Conservation (phyloP, 2,329 filamentous ascomycete species). For the Colletotrichum simmondsii region DNA sequence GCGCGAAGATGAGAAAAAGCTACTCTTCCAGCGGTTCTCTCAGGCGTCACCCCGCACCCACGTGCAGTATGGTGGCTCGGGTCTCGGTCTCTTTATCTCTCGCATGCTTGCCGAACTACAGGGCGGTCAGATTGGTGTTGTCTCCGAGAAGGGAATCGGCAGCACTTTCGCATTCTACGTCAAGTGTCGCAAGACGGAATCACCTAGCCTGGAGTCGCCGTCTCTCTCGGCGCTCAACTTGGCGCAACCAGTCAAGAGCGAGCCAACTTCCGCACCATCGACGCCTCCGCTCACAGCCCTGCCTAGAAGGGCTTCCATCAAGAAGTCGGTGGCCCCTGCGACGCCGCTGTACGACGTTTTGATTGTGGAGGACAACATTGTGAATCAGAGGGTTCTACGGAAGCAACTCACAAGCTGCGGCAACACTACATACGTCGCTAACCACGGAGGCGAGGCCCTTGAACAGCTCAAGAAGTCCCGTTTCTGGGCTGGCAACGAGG, state of each 20-base stretch:
- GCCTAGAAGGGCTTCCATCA: slow-evolving; percentile 17
- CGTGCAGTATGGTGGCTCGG: slow-evolving; percentile 78
- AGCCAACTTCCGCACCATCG: slow-evolving; percentile 21
- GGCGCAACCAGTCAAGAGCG: slow-evolving; percentile 38
- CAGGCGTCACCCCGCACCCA: slow-evolving; percentile 77
- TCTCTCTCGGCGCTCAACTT: slow-evolving; percentile 49
- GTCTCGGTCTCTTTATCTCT: slow-evolving; percentile 80
- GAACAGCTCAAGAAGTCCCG: slow-evolving; percentile 66
- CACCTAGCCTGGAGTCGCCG: slow-evolving; percentile 51
- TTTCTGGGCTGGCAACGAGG: slow-evolving; percentile 64
- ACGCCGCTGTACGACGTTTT: slow-evolving; percentile 59
- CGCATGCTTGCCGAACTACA: slow-evolving; percentile 81
- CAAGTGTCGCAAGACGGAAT: slow-evolving; percentile 68
- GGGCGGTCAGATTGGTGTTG: slow-evolving; percentile 81
- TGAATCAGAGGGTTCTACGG: slow-evolving; percentile 73
- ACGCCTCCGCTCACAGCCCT: slow-evolving; percentile 18
- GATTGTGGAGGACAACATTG: slow-evolving; percentile 75
- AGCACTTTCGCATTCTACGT: slow-evolving; percentile 84
- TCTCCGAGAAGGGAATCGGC: slow-evolving; percentile 73
- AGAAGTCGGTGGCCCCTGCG: not conserved
- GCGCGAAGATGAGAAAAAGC: slow-evolving; percentile 71
- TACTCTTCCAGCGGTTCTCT: slow-evolving; percentile 76
- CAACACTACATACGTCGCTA: slow-evolving; percentile 70
- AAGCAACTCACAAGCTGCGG: slow-evolving; percentile 70
- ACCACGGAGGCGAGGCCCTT: slow-evolving; percentile 72